Conservation (phyloP, 2,329 filamentous ascomycete species). For the Spiromastix sp. region DNA sequence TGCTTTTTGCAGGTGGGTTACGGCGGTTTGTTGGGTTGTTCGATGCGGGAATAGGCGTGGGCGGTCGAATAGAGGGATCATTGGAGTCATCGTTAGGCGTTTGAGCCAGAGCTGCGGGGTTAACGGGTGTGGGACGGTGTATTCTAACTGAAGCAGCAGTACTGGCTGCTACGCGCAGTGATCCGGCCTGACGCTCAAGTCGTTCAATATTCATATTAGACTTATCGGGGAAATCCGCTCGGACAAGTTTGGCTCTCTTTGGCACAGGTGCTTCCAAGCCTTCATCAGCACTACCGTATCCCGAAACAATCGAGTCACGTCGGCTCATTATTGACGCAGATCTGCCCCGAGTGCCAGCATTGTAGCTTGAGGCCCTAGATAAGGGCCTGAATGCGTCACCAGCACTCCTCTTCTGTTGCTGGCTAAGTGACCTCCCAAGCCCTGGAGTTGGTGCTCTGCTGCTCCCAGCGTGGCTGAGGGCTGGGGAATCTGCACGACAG, state of each 20-base stretch:
- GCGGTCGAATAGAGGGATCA: slow-evolving; percentile 37
- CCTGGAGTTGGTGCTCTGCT: slow-evolving; percentile 30
- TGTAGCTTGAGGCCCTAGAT: slow-evolving; percentile 48
- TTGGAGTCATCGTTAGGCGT: slow-evolving; percentile 16
- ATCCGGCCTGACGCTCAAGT: slow-evolving; percentile 65
- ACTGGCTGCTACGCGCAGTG: slow-evolving; percentile 79
- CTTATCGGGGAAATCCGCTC: slow-evolving; percentile 61
- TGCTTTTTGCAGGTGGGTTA: slow-evolving; percentile 33
- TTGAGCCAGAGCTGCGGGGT: slow-evolving; percentile 24
- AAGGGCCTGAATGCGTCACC: slow-evolving; percentile 47
- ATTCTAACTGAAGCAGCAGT: slow-evolving; percentile 79
- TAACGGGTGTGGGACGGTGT: slow-evolving; percentile 58
- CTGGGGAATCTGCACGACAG: slow-evolving; percentile 27
- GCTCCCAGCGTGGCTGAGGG: slow-evolving; percentile 22
- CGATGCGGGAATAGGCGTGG: slow-evolving; percentile 32
- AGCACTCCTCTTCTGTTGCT: slow-evolving; percentile 17
- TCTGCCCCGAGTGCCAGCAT: slow-evolving; percentile 21
- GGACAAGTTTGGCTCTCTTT: slow-evolving; percentile 71
- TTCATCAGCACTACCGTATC: slow-evolving; percentile 66
- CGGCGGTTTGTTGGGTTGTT: slow-evolving; percentile 21
- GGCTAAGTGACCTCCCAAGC: slow-evolving; percentile 14
- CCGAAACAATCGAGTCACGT: slow-evolving; percentile 35
- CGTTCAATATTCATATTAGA: slow-evolving; percentile 56
- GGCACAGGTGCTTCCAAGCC: slow-evolving; percentile 48
- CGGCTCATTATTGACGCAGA: slow-evolving; percentile 16